Evolutionary conservation across 345 rosid genomes (phyloP).

Genomic region (Sonneratia caseolaris): DNA sequence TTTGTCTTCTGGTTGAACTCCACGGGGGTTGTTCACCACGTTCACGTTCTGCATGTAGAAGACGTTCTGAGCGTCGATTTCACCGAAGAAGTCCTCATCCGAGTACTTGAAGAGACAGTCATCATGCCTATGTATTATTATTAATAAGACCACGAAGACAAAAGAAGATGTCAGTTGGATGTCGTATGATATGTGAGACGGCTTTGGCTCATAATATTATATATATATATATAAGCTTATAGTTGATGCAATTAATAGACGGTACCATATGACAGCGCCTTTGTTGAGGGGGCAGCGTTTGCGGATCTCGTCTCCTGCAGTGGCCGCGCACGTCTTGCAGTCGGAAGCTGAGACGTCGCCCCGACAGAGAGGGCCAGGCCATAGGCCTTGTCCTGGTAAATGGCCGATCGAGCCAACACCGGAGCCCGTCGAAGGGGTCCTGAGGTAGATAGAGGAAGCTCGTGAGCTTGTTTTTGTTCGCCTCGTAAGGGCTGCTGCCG

Average conservation of each 20-base stretch:
- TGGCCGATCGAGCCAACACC: constrained; percentile 14
- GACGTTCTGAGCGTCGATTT: constrained; percentile 26
- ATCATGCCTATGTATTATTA: constrained; percentile 16
- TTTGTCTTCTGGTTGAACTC: constrained; percentile 22
- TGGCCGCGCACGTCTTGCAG: constrained; percentile 27
- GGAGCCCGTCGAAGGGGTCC: constrained; percentile 24
- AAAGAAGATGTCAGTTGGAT: not conserved
- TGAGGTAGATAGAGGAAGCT: constrained; percentile 9
- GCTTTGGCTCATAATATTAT: no score
- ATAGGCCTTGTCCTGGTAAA: constrained; percentile 11
- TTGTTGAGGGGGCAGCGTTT: constrained; percentile 26
- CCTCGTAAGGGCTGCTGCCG: constrained; percentile 18
- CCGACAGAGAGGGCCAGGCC: constrained; percentile 34
- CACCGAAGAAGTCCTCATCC: constrained; percentile 25
- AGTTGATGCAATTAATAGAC: not conserved
- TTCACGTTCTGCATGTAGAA: constrained; percentile 28
- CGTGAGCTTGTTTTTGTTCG: constrained; percentile 22
- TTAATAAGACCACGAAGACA: not conserved
- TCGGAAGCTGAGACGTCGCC: constrained; percentile 23
- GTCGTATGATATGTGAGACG: not conserved
- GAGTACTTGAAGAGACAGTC: constrained; percentile 31
- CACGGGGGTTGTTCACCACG: constrained; percentile 15
- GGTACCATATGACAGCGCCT: constrained; percentile 29
- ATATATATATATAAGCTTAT: no score
- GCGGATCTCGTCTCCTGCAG: constrained; percentile 20